Conservation (phyloP, 306 rosid genomes). For the Gastrolobium villosum region DNA sequence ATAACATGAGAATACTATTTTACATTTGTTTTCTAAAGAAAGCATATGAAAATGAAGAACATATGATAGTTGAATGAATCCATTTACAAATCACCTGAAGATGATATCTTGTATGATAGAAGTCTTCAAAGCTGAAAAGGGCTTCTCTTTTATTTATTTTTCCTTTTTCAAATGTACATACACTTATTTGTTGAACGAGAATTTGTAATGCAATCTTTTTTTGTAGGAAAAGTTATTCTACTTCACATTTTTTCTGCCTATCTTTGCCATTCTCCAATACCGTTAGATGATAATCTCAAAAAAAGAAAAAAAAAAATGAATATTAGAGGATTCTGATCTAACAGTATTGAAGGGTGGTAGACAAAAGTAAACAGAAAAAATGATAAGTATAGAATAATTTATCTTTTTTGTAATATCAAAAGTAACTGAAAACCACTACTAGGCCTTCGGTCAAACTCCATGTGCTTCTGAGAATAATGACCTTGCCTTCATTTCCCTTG, state of each 20-base stretch:
- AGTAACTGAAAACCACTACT: conserved; percentile 24
- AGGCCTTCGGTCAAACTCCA: not conserved
- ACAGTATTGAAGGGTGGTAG: no score
- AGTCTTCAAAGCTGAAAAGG: conserved; percentile 49
- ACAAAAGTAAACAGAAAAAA: no score
- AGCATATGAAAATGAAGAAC: conserved; percentile 47
- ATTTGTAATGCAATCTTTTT: conserved; percentile 50
- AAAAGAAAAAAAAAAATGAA: no score
- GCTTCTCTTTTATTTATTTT: conserved; percentile 39
- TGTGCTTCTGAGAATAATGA: not conserved
- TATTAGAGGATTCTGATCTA: no score
- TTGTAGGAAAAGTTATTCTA: no score
- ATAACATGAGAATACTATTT: no score
- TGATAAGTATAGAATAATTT: no score
- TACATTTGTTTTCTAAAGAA: conserved; percentile 23
- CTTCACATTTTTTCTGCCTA: no score
- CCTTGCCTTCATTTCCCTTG: no score
- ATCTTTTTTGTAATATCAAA: conserved; percentile 30
- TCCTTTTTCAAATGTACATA: conserved; percentile 61
- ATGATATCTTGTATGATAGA: conserved; percentile 57
- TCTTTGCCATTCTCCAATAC: no score
- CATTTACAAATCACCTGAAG: conserved; percentile 41
- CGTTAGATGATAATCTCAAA: no score
- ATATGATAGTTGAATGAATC: conserved; percentile 59
- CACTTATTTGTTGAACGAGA: conserved; percentile 47